Evolutionary conservation across 2,329 filamentous ascomycete species (phyloP), one percentile per base, ranked within the genome.

Genomic region (Colletotrichum agaves): DNA sequence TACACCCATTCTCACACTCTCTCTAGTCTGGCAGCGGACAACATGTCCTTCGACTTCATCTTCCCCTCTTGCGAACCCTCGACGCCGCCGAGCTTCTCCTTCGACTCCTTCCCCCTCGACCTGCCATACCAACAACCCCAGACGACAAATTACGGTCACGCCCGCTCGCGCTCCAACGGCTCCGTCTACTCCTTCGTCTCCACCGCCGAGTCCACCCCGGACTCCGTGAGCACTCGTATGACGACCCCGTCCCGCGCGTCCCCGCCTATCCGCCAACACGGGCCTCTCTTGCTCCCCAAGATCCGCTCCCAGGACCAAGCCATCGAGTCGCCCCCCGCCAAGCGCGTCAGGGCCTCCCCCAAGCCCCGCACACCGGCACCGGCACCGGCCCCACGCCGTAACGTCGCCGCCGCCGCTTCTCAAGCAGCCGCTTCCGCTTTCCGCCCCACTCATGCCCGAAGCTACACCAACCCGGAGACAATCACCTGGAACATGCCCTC

Each of bases 301-400:
- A 94, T 97, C 81, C 88, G 93, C 69, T 88, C 88, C 44, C 93
- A 96, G 80, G 93, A 97, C 80, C 91, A 95, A 79, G 85, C 90
- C 69, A 87, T 93, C 69, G 88, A 90, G 58, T 76, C 78, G 33
- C 75, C 79, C 17, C 82, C 85, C 27, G 15, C 47, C 50, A 88
- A 91, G 79, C 86, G 89, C 74, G 75, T 86, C 79, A 78, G 88
- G 83, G 82, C 87, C 77, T 78, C 85, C 74, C 79, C 85, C 78
- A 73, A 80, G 75, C 83, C 77, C 71, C 77, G 71, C 71, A 71
- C 41, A 49, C 13, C 63, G 37, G 43, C 41, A n/a, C 41, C 15
- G 15, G 23, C 46, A 49, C 15, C 65, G 33, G 53, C 66, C 72
- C 74, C 70, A 71, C 74, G 46, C 59, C 64, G 61, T 39, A 67